phyloP scores from a whole-genome alignment of 257 asterid genomes.

The Solanum gandarillasii region DNA sequence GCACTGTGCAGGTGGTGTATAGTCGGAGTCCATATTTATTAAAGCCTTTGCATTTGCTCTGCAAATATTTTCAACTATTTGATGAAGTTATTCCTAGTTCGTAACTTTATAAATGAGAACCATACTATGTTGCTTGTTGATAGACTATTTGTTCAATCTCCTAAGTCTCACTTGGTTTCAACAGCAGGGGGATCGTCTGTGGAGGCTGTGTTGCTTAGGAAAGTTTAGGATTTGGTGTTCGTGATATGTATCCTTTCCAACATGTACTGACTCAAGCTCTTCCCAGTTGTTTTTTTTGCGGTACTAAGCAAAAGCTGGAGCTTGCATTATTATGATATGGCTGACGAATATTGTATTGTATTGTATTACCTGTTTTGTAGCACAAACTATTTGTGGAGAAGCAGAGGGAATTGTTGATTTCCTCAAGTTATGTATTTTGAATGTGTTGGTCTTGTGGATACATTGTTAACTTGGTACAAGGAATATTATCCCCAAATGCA shows the following conservation, averaged over 20 bases:
- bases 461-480: neutral
- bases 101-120: neutral
- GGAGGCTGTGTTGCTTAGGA: conserved; percentile 61
- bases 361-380: neutral
- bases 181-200: conserved; percentile 63
- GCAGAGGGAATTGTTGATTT: conserved; percentile 46
- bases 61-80: neutral
- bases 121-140: neutral
- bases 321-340: neutral
- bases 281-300: neutral
- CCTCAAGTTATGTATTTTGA: conserved; percentile 8
- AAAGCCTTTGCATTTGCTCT: neutral
- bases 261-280: neutral
- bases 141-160: neutral
- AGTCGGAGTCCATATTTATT: neutral
- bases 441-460: neutral
- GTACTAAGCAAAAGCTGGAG: neutral
- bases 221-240: neutral
- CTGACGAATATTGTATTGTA: neutral
- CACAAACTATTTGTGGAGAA: neutral
- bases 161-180: neutral
- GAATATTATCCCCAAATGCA: neutral
- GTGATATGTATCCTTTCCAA: neutral
- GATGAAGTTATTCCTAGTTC: neutral
- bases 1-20: neutral